A percentile compares a stretch with the other conserved stretches of the same genome.
Conservation (phyloP, 2,329 filamentous ascomycete genomes). For the Neopestalotiopsis clavispora region DNA sequence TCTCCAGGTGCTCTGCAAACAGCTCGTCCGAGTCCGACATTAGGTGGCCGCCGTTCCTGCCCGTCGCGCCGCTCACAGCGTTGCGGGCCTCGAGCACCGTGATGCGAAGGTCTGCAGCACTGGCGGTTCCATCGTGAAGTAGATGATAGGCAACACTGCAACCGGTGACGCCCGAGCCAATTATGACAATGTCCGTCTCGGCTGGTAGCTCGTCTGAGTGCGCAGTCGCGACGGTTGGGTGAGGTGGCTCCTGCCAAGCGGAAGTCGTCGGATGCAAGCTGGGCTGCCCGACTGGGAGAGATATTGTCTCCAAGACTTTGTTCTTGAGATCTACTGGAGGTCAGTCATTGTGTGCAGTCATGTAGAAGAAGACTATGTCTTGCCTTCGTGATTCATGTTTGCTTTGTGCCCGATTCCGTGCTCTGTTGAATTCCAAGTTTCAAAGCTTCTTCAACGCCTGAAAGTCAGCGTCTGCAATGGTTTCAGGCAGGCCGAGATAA, state of each 20-base stretch:
- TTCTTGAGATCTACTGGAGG: too few species aligned
- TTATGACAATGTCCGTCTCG: neutral
- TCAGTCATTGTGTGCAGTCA: too few species aligned
- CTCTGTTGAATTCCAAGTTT: too few species aligned
- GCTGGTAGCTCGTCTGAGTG: neutral
- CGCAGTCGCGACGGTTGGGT: neutral
- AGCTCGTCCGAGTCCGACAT: conserved; percentile 2
- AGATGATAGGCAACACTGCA: neutral
- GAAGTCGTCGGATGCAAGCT: neutral
- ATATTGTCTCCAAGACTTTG: too few species aligned
- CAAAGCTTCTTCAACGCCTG: too few species aligned
- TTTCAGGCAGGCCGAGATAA: too few species aligned
- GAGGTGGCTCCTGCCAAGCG: neutral
- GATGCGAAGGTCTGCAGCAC: neutral
- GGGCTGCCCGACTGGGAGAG: too few species aligned
- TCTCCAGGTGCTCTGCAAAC: conserved; percentile 3
- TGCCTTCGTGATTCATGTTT: too few species aligned
- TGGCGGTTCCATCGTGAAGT: neutral
- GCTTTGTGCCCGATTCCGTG: too few species aligned
- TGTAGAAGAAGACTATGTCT: too few species aligned
- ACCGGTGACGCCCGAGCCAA: neutral
- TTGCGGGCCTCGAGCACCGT: conserved; percentile 10
- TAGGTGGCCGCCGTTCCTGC: conserved; percentile 5
- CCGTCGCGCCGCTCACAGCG: conserved; percentile 9
- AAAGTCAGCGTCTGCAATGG: too few species aligned